Percentiles rank a stretch among this genome's conserved stretches.
phyloP scores from a whole-genome alignment of 371 early-diverging fungal species.

The Nosema granulosis region DNA sequence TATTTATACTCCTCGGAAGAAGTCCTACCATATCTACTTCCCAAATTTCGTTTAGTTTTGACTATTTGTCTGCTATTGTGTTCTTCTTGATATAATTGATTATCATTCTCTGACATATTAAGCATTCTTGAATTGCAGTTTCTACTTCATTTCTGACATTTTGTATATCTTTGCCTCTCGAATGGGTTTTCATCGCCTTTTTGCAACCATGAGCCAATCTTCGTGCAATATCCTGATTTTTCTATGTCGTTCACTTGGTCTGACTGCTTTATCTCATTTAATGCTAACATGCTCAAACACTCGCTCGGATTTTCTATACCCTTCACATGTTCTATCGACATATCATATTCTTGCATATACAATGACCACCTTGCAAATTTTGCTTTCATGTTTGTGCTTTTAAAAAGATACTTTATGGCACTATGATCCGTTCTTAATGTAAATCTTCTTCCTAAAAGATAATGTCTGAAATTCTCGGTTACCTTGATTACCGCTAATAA shows the following conservation, averaged over 20 bases:
- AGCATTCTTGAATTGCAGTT: background rate
- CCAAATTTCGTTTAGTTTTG: conserved; percentile 14
- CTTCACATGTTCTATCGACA: conserved; percentile 25
- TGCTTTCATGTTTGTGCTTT: background rate
- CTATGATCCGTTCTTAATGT: conserved; percentile 36
- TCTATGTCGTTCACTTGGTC: too few relatives aligned
- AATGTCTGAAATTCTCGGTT: background rate
- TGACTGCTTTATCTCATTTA: too few relatives aligned
- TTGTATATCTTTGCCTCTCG: too few relatives aligned
- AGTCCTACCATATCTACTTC: conserved; percentile 36
- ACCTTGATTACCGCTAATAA: conserved; percentile 28
- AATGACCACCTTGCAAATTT: conserved; percentile 11
- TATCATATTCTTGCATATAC: conserved; percentile 16
- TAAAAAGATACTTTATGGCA: conserved; percentile 16
- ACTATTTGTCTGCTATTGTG: background rate
- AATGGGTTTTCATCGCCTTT: too few relatives aligned
- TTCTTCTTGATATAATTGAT: background rate
- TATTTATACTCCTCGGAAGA: background rate
- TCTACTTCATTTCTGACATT: conserved; percentile 5
- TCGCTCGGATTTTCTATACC: conserved; percentile 7
- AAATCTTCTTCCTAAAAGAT: background rate
- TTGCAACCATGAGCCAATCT: too few relatives aligned
- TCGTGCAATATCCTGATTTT: too few relatives aligned
- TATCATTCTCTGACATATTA: conserved; percentile 11
- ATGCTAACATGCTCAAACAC: too few relatives aligned